Percentiles rank a stretch among this genome's conserved stretches.
phyloP scores from a whole-genome alignment of 495 filamentous ascomycete species.

The Trypethelium eluteriae region DNA sequence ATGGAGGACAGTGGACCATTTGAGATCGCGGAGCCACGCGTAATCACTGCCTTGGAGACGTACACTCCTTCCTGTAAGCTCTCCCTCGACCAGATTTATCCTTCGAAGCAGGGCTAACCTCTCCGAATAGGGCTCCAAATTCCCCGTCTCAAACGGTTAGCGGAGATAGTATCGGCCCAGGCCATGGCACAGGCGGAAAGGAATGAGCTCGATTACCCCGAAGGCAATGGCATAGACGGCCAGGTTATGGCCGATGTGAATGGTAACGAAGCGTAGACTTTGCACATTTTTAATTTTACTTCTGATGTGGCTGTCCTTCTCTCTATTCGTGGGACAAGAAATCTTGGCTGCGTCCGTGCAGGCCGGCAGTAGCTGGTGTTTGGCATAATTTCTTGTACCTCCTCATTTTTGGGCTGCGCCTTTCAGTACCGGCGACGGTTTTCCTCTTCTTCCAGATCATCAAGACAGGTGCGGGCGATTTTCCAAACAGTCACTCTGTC shows the following conservation, averaged over 20 bases:
- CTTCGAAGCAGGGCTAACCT: slow-evolving; percentile 1
- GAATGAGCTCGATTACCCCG: slow-evolving; percentile 47
- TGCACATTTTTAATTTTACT: slow-evolving; percentile 4
- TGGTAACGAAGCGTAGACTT: slow-evolving; percentile 4
- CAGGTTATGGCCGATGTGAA: not conserved
- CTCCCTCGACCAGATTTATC: not conserved
- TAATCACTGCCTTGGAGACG: slow-evolving; percentile 93
- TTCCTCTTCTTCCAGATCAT: not conserved
- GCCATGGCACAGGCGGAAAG: slow-evolving; percentile 90
- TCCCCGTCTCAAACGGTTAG: slow-evolving; percentile 82
- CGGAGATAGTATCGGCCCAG: slow-evolving; percentile 94
- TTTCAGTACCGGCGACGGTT: not conserved
- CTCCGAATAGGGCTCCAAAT: slow-evolving; percentile 74
- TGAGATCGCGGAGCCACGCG: slow-evolving; percentile 93
- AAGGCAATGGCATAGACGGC: slow-evolving; percentile 10
- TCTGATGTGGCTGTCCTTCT: not conserved
- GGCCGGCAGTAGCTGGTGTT: not conserved
- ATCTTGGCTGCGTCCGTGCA: not conserved
- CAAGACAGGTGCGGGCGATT: not conserved
- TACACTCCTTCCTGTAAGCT: slow-evolving; percentile 89
- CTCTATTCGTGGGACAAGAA: not conserved
- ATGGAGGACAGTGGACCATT: slow-evolving; percentile 99
- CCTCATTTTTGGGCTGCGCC: slow-evolving; percentile 2
- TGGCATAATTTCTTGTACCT: slow-evolving; percentile 9
- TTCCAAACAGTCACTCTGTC: not conserved